These are phyloP conservation scores for Musa troglodytarum DNA, from an alignment of 176 grass and related monocot genomes.

Conservation along the genomic window DNA sequence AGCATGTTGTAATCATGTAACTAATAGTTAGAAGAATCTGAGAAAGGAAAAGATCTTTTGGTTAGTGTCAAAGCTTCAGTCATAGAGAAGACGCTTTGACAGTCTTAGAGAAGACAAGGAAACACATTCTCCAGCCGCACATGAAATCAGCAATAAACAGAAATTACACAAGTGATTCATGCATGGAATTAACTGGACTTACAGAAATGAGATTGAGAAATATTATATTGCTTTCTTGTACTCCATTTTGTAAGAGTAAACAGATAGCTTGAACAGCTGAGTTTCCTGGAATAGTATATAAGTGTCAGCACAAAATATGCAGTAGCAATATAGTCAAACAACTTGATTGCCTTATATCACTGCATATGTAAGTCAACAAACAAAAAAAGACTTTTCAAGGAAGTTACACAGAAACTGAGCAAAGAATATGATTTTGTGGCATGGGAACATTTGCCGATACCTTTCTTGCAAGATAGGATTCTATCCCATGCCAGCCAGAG, in stretches of 20 bases:
- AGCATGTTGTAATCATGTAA: constrained; percentile 2
- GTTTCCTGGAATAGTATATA: constrained; percentile 42
- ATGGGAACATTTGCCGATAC: too few species aligned
- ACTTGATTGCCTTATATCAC: neutral
- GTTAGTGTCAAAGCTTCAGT: neutral
- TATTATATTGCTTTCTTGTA: constrained; percentile 72
- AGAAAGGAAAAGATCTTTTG: neutral
- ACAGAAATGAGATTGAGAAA: constrained; percentile 92
- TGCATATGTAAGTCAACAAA: neutral
- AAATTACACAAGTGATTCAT: too few species aligned
- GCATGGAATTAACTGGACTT: constrained; percentile 14
- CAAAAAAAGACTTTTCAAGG: too few species aligned
- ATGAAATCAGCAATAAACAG: neutral
- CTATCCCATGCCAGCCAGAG: too few species aligned
- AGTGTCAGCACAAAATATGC: neutral
- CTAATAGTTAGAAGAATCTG: neutral
- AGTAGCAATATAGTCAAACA: neutral
- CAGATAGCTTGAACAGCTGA: constrained; percentile 78
- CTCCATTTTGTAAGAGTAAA: constrained; percentile 64
- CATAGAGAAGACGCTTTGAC: neutral
- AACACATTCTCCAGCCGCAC: neutral
- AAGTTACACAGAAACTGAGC: too few species aligned
- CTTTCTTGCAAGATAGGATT: too few species aligned
- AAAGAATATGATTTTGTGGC: too few species aligned
- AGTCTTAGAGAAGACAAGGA: neutral